Conservation (phyloP, 352 stramenopile species). For the Pythium biforme region DNA sequence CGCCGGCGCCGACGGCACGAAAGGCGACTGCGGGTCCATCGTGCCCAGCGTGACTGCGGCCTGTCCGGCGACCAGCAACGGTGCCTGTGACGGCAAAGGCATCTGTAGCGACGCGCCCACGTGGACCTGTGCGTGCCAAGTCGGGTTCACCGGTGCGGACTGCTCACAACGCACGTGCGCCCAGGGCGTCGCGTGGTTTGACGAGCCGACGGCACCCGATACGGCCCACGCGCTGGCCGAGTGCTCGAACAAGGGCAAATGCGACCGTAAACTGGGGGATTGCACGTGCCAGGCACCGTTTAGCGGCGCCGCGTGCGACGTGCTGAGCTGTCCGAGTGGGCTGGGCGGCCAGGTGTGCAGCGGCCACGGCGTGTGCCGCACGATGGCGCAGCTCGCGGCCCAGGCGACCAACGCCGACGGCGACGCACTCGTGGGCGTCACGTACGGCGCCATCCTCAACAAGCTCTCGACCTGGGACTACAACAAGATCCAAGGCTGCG, state of each 20-base stretch:
- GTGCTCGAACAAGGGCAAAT: slow-evolving; percentile 62
- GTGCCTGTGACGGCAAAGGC: slow-evolving; percentile 44
- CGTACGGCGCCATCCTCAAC: slow-evolving; percentile 69
- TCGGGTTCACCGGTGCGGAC: slow-evolving; percentile 54
- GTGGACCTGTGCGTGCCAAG: slow-evolving; percentile 61
- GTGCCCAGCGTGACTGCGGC: slow-evolving; percentile 19
- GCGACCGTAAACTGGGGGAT: slow-evolving; percentile 44
- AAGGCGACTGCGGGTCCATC: slow-evolving; percentile 61
- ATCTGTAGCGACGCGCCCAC: slow-evolving; percentile 42
- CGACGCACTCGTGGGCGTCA: slow-evolving; percentile 40
- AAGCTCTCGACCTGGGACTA: slow-evolving; percentile 74
- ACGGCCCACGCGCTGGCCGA: slow-evolving; percentile 44
- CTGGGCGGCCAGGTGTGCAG: slow-evolving; percentile 42
- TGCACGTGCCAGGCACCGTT: slow-evolving; percentile 77
- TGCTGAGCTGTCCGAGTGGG: slow-evolving; percentile 45
- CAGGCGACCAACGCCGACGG: slow-evolving; percentile 34
- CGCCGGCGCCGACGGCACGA: slow-evolving; percentile 31
- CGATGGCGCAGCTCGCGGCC: slow-evolving; percentile 63
- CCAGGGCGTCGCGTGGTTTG: slow-evolving; percentile 62
- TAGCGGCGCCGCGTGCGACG: slow-evolving; percentile 71
- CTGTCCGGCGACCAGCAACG: slow-evolving; percentile 41
- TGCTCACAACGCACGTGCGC: slow-evolving; percentile 57
- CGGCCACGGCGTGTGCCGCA: slow-evolving; percentile 69
- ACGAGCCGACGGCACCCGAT: slow-evolving; percentile 49
- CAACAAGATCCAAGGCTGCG: slow-evolving; percentile 83